Evolutionary conservation across 2,329 filamentous ascomycete genomes (phyloP), one percentile per base, ranked within the genome.

Genomic region (Leptographium lundbergii): DNA sequence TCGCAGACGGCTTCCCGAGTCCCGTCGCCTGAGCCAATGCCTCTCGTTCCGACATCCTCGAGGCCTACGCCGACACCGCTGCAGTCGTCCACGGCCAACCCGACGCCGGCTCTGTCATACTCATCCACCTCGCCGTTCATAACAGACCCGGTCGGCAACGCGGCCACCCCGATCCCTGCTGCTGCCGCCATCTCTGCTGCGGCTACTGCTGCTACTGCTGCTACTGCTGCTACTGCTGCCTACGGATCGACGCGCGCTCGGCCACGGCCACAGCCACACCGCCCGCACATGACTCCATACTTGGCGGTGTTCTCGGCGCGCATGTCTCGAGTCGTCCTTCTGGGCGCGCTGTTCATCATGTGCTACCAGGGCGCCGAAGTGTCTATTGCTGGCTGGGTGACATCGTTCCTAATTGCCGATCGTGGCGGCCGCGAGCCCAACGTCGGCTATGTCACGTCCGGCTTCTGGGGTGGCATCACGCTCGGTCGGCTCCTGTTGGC

Each of bases 281-380:
- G 42, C n/a, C 27, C 22, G 36, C 19, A 22, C 3, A 24, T 53
- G 13, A 11, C n/a, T 5, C 67, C 71, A 50, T 62, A 76, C 27
- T 65, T 70, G 11, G 73, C 72, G 56, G 76, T 81, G 75, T 66
- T 79, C 54, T 63, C 78, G 66, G 73, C 75, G 61, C 69, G 80
- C 68, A 72, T 74, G 71, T 66, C 76, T 73, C 69, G 81, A 36
- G 77, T 84, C 5, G 88, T 91, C 0, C 71, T 94, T 1, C 77
- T 94, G 0, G 88, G 88, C 3, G 86, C 89, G 0, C 70, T 89
- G 11, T 94, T 94, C 74, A 88, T 94, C 69, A 94, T 95, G 69
- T 82, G 85, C 29, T 95, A 95, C 70, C 88, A 94, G 71, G 89
- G 89, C 39, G 86, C 87, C 42, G 89, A 95, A 71, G 89, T 95